These are phyloP conservation scores for Cymodocea nodosa DNA, from an alignment of 116 monocot genomes.

Conservation along the genomic window DNA sequence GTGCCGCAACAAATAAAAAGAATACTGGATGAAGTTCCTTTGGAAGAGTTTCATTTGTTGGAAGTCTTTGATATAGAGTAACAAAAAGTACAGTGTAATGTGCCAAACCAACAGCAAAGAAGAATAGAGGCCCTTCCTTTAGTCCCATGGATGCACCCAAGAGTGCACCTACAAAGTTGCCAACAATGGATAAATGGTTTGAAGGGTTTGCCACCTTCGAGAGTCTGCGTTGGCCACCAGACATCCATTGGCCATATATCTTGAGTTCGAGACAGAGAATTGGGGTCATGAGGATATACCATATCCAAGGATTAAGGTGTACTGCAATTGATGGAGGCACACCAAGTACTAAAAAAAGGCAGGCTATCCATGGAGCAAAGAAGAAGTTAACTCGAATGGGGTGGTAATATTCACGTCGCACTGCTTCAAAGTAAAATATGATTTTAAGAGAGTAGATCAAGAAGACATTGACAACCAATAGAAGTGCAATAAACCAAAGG, in stretches of 20 bases:
- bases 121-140: constrained; percentile 28
- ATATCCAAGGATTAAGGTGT: constrained; percentile 6
- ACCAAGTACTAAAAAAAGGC: constrained; percentile 20
- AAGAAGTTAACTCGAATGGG: constrained; percentile 29
- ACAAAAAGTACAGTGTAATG: constrained; percentile 35
- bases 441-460: constrained; percentile 15
- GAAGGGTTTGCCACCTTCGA: constrained; percentile 38
- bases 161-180: constrained; percentile 31
- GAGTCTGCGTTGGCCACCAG: constrained; percentile 23
- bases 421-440: constrained; percentile 27
- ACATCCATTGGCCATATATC: constrained; percentile 38
- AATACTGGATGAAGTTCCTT: constrained; percentile 35
- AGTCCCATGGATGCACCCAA: constrained; percentile 34
- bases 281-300: constrained; percentile 30
- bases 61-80: constrained; percentile 31
- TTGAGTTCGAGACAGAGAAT: constrained; percentile 30
- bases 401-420: constrained; percentile 22
- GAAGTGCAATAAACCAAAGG: constrained; percentile 26
- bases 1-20: constrained; percentile 29
- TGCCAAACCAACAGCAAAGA: constrained; percentile 32
- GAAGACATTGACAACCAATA: constrained; percentile 7
- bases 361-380: constrained; percentile 32
- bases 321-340: constrained; percentile 12
- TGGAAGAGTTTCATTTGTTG: constrained; percentile 26
- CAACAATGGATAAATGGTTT: constrained; percentile 26